Base-by-base conservation (phyloP, 768 basidiomycete genomes). In the Suillus subalutaceus region DNA sequence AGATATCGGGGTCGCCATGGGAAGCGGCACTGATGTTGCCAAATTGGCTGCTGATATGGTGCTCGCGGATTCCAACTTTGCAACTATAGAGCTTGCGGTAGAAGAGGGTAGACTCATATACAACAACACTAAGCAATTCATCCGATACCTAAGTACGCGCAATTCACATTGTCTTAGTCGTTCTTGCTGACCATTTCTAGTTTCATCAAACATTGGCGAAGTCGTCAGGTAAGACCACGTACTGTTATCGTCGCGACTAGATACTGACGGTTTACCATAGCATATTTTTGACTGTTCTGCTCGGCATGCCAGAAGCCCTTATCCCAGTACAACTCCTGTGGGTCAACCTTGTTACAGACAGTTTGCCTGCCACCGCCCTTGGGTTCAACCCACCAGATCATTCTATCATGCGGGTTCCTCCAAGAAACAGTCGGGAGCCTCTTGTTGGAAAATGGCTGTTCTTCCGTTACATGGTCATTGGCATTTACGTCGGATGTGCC, bases 41-140 rank as follows among this genome's bases (percentile, higher is more conserved):
- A 99, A 98, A 80, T 82, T 97, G 66, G 97, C 97, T 5, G 94
- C 97, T 9, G 97, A 99, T 78, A 97, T 99, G 95, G 96, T 99
- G 38, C 87, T 96, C 61, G 92, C 94, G 6, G 96, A 97, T 77
- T 96, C 96, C 58, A 99, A 99, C 82, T 99, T 99, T 78, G 90
- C 95, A 13, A 96, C 96, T 8, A 98, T 99, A 78, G 96, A 97
- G 77, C 83, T 89, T 71, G 97, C 97, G 9, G 96, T 99, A 55
- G 97, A 99, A 78, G 97, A 99, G 81, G 97, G 97, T 71, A 84
- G 97, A 78, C 84, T 97, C 65, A 99, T 99, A 74, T 99, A 98
- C 80, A 98, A 98, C 81, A 99, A 99, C 80, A 99, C 96, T 55
- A 99, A 99, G 81, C 97, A 99, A 77, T 99, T 99, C 79, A 98